Evolutionary conservation across 2,329 filamentous ascomycete genomes (phyloP).

Genomic region (Fusarium pseudograminearum): DNA sequence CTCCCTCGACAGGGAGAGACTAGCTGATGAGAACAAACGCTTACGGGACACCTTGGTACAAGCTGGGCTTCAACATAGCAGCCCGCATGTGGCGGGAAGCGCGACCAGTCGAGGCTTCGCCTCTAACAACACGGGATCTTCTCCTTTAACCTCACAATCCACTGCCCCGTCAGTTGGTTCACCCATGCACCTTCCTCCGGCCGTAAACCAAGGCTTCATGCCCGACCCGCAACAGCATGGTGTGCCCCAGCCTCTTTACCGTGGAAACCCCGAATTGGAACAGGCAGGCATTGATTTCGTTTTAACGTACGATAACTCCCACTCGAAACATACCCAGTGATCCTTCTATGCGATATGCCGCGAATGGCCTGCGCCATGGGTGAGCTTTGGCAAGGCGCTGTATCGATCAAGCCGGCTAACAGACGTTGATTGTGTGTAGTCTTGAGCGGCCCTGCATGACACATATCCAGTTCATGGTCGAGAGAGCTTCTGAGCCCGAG

Average conservation of each 20-base stretch:
- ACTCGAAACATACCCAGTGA: slow-evolving; percentile 73
- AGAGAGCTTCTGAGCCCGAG: slow-evolving; percentile 68
- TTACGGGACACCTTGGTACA: slow-evolving; percentile 70
- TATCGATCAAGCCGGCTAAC: slow-evolving; percentile 56
- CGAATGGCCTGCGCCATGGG: slow-evolving; percentile 36
- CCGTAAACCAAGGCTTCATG: slow-evolving; percentile 44
- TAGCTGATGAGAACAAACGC: slow-evolving; percentile 82
- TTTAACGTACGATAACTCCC: slow-evolving; percentile 80
- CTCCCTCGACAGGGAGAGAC: slow-evolving; percentile 79
- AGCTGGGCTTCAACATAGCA: slow-evolving; percentile 60
- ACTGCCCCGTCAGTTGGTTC: slow-evolving; percentile 56
- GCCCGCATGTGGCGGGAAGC: slow-evolving; percentile 56
- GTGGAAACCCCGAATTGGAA: slow-evolving; percentile 74
- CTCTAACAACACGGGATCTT: slow-evolving; percentile 61
- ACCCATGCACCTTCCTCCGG: slow-evolving; percentile 41
- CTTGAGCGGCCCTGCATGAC: slow-evolving; percentile 95
- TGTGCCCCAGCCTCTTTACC: slow-evolving; percentile 43
- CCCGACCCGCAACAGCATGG: slow-evolving; percentile 51
- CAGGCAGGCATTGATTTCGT: slow-evolving; percentile 91
- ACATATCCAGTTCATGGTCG: slow-evolving; percentile 84
- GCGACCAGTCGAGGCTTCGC: slow-evolving; percentile 67
- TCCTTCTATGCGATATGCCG: slow-evolving; percentile 65
- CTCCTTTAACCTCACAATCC: slow-evolving; percentile 60
- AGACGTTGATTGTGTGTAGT: slow-evolving; percentile 64
- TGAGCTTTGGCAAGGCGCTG: slow-evolving; percentile 38